These are phyloP conservation scores for Rhizopus delemar DNA, from an alignment of 371 early-diverging fungal genomes.

Conservation along the genomic window DNA sequence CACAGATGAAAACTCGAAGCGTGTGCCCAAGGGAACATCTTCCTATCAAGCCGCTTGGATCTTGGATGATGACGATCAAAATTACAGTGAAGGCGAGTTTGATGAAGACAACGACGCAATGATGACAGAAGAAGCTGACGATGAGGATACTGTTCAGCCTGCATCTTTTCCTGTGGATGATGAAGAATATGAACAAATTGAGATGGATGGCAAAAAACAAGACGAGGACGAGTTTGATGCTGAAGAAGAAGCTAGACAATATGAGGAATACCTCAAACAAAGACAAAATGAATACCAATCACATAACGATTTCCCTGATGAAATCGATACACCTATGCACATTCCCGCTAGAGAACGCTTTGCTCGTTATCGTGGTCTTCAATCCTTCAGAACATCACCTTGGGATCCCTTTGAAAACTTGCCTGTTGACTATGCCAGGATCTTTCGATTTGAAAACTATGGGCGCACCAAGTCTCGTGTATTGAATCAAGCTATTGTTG, in stretches of 20 bases:
- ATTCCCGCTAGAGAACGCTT: conserved; percentile 84
- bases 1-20: conserved; percentile 35
- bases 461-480: conserved; percentile 75
- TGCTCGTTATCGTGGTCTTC: conserved; percentile 90
- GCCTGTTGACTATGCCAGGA: conserved; percentile 90
- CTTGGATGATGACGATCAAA: conserved; percentile 73
- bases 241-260: conserved; percentile 53
- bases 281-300: conserved; percentile 69
- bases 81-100: conserved; percentile 63
- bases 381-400: conserved; percentile 89
- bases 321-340: conserved; percentile 91
- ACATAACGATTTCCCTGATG: conserved; percentile 93
- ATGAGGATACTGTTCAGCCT: conserved; percentile 33
- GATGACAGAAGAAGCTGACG: conserved; percentile 34
- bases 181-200: conserved; percentile 74
- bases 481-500: conserved; percentile 59
- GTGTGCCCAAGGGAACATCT: conserved; percentile 94
- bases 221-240: conserved; percentile 47
- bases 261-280: conserved; percentile 68
- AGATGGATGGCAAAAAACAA: conserved; percentile 54
- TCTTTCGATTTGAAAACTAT: conserved; percentile 93
- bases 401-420: conserved; percentile 98
- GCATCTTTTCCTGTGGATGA: conserved; percentile 32
- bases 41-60: conserved; percentile 98
- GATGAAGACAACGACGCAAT: conserved; percentile 57